Conservation (phyloP, 306 rosid genomes). For the Quercus aquifolioides region DNA sequence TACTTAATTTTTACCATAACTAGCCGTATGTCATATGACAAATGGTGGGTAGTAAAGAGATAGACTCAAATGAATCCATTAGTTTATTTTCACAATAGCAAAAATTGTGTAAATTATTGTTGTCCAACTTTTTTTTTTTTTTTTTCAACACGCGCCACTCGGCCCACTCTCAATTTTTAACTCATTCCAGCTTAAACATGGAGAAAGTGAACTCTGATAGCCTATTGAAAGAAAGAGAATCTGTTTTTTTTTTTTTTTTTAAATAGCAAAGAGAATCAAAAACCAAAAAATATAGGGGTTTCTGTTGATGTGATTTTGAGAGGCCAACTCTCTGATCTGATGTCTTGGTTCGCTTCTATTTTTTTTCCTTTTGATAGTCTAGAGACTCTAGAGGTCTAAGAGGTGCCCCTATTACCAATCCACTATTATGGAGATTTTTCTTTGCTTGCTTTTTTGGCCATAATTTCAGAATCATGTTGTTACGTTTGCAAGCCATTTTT, state of each 20-base stretch:
- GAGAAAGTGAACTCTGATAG: slow-evolving; percentile 20
- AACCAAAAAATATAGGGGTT: neutral
- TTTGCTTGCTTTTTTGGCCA: neutral
- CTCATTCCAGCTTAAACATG: neutral
- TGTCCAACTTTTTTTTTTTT: neutral
- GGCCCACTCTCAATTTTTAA: neutral
- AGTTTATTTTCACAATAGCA: no score
- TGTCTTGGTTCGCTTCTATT: neutral
- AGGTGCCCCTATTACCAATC: neutral
- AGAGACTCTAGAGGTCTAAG: neutral
- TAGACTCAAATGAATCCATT: no score
- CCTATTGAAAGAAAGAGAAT: no score
- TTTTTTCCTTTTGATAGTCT: neutral
- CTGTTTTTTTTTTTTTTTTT: no score
- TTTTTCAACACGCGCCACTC: neutral
- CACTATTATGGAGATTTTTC: neutral
- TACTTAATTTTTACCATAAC: no score
- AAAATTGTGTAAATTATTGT: no score
- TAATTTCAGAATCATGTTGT: neutral
- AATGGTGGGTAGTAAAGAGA: no score
- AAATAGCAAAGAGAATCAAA: neutral
- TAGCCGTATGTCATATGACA: fast-evolving
- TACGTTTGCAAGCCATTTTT: no score
- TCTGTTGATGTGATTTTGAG: neutral
- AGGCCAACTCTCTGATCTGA: neutral